These are phyloP conservation scores for Nymphaea thermarum DNA, from an alignment of 164 flowering plant species.

Conservation along the genomic window DNA sequence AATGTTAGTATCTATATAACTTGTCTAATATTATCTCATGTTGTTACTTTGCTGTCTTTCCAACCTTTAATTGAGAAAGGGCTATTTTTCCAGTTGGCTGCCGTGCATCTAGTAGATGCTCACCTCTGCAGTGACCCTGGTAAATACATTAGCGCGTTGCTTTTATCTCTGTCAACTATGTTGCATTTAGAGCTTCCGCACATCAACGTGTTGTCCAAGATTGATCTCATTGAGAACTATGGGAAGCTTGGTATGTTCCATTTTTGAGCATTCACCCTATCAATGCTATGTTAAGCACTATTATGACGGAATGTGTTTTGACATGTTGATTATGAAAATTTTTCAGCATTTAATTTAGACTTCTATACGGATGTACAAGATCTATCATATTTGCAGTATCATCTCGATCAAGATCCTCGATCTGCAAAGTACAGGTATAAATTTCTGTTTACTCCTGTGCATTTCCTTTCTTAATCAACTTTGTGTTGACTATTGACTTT, in stretches of 20 bases:
- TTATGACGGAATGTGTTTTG: not conserved
- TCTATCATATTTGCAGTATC: conserved; percentile 64
- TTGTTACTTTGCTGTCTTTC: not conserved
- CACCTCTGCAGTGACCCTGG: conserved; percentile 96
- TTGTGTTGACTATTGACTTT: not conserved
- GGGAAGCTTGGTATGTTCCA: conserved; percentile 70
- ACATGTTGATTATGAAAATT: not conserved
- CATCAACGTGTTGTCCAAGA: conserved; percentile 88
- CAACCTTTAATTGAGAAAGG: not conserved
- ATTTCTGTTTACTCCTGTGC: not conserved
- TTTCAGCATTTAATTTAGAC: conserved; percentile 84
- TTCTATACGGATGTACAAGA: conserved; percentile 91
- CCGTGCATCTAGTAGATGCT: conserved; percentile 82
- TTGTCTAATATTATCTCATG: not conserved
- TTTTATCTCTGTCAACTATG: conserved; percentile 87
- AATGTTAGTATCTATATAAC: too few relatives aligned
- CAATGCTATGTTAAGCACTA: not conserved
- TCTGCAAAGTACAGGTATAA: conserved; percentile 74
- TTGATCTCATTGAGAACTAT: conserved; percentile 86
- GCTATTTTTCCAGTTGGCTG: conserved; percentile 58
- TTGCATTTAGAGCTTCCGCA: conserved; percentile 91
- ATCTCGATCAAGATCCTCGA: conserved; percentile 81
- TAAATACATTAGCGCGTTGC: conserved; percentile 86
- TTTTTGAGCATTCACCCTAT: conserved; percentile 2
- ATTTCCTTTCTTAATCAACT: too few relatives aligned